A percentile compares a stretch with the other conserved stretches of the same genome.
Conservation (phyloP, 2,329 filamentous ascomycete species). For the Penicillium hordei region DNA sequence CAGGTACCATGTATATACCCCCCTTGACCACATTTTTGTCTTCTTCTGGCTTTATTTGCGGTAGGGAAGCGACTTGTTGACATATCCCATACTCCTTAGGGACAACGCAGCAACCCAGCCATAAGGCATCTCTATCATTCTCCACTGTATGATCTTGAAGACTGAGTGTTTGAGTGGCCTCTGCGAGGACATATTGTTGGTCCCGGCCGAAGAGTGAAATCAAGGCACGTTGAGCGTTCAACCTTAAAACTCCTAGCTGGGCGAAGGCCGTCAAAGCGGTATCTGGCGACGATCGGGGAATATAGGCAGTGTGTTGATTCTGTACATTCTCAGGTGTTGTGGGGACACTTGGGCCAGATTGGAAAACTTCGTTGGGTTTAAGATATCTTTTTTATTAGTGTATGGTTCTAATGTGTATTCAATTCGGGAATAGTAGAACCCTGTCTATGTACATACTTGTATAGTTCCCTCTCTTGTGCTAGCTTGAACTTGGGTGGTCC, state of each 20-base stretch:
- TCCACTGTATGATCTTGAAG: not conserved
- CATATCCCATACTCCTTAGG: conserved; percentile 26
- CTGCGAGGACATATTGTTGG: conserved; percentile 52
- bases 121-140: conserved; percentile 23
- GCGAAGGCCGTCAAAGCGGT: conserved; percentile 49
- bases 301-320: conserved; percentile 5
- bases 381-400: not conserved
- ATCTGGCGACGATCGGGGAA: conserved; percentile 9
- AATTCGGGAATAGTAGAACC: not conserved
- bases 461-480: not conserved
- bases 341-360: not conserved
- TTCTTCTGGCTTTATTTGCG: not conserved
- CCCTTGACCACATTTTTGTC: not conserved
- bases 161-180: conserved; percentile 41
- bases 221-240: conserved; percentile 44
- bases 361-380: not conserved
- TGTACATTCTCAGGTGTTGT: not conserved
- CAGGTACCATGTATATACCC: conserved; percentile 27
- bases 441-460: not conserved
- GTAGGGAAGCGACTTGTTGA: conserved; percentile 15
- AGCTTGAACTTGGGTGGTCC: not conserved
- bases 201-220: conserved; percentile 53
- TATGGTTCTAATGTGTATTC: not conserved
- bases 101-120: conserved; percentile 31
- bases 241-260: conserved; percentile 48